Evolutionary conservation across 441 rosid genomes (phyloP), one percentile per base, ranked within the genome.

Genomic region (Brassica balearica): DNA sequence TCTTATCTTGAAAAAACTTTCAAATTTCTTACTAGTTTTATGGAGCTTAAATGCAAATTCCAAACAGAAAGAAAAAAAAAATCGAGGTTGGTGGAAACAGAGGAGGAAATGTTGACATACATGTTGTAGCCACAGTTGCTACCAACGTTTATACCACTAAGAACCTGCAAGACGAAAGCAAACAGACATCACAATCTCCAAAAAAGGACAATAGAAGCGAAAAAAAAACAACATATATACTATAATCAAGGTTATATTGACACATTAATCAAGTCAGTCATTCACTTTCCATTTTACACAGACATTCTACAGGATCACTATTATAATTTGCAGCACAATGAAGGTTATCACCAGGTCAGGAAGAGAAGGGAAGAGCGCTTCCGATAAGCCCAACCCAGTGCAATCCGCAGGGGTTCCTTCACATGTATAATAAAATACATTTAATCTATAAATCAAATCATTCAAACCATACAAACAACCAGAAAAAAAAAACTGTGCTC

Each of bases 371-470:
- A 95, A 95, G 27, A 95, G 86, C 3, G 85, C 85, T 65, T 81
- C 81, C 0, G 94, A 92, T 79, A 95, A 25, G 66, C 97, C 98
- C 70, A 92, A 79, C 43, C 96, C 89, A 75, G 96, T 80, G 77
- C 93, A 91, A 80, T 95, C 99, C 17, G 92, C 99, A 1, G 97
- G 99, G 58, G 96, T 95, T 77, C 99, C 99, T 93, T 82, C 74
- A 87, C 60, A 69, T 5, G 32, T 34, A 29, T 29, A 27, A 27
- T 27, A 4, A 29, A 29, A 29, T 29, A 29, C 34, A 29, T 29
- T 29, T 29, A 29, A 29, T 25, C 27, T 25, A 25, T 25, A 25
- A 25, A 25, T 29, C 34, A 29, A 29, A 29, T 29, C 34, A 29
- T 29, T 29, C 34, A 29, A 29, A 29, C 34, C 34, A 29, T 29